Conservation (phyloP, 805 yeast genomes). For the Candida insectalens region DNA sequence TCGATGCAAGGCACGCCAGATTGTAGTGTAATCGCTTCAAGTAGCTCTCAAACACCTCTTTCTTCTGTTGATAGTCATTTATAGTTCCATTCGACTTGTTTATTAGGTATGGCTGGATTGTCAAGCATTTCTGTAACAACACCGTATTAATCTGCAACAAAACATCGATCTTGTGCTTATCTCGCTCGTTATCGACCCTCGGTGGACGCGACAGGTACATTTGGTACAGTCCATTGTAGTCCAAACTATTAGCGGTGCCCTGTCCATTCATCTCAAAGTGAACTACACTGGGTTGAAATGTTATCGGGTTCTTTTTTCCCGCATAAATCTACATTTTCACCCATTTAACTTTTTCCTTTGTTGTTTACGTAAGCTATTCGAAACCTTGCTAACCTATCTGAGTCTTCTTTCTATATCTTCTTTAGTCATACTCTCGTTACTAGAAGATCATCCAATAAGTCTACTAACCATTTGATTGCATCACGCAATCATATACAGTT, state of each 20-base stretch:
- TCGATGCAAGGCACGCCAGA: conserved; percentile 26
- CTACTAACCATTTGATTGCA: too few species aligned
- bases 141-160: conserved; percentile 26
- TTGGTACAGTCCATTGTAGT: conserved; percentile 13
- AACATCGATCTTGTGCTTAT: conserved; percentile 25
- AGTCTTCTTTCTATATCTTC: too few species aligned
- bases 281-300: not conserved
- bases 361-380: too few species aligned
- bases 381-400: too few species aligned
- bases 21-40: conserved; percentile 28
- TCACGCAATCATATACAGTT: too few species aligned
- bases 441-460: too few species aligned
- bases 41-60: conserved; percentile 23
- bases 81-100: conserved; percentile 12
- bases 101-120: conserved; percentile 18
- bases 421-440: too few species aligned
- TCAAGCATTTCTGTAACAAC: conserved; percentile 22
- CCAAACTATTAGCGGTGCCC: not conserved
- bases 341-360: too few species aligned
- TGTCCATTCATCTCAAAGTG: not conserved
- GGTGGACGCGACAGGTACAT: conserved; percentile 21
- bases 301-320: too few species aligned
- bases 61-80: conserved; percentile 18
- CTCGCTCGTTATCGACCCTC: conserved; percentile 19
- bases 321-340: too few species aligned